Base-by-base conservation (phyloP, 441 rosid species). In the Pelargonium australe region DNA sequence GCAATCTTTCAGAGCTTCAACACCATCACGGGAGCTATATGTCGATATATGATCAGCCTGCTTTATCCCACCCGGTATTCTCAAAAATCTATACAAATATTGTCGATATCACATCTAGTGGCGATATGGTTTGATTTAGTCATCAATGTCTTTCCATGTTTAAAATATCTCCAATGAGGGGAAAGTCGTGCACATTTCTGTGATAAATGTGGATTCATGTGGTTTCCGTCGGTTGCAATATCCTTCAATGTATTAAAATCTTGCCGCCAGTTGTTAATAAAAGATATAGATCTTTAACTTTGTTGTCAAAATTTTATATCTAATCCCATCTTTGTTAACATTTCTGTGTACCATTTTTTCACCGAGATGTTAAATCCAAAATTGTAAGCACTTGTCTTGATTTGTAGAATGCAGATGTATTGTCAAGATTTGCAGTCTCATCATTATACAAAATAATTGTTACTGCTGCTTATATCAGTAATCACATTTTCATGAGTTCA, bases 31-130 rank as follows among this genome's bases (percentile, higher is more conserved):
- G 79, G 64, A 80, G 64, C 76, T 80, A 80, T 34, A 51, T 79
- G 25, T 84, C 88, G 0, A 82, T 84, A 70, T 84, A 84, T 58
- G 88, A 84, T 71, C 85, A 82, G 49, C 85, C 85, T 34, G 69
- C 79, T 72, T 72, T 78, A 55, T 73, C 83, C 60, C 76, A 73
- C 63, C 81, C 69, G 89, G 94, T 88, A 77, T 74, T 70, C 55
- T 81, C 73, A 69, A 13, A 68, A 73, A 73, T 74, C 70, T 23
- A 70, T 65, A 20, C 10, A 55, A 55, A 55, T 68, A 55, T 8
- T 65, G 72, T 47, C 74, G 31, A 17, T 75, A 61, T 73, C 75
- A 25, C 47, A 25, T 68, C 47, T 74, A 34, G 55, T 67, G 62
- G 62, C 25, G 2, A 57, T 13, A 16, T 57, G 19, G 9, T 57